These are phyloP conservation scores for Ogataea paradorogensis DNA, from an alignment of 805 yeast genomes.

Conservation along the genomic window DNA sequence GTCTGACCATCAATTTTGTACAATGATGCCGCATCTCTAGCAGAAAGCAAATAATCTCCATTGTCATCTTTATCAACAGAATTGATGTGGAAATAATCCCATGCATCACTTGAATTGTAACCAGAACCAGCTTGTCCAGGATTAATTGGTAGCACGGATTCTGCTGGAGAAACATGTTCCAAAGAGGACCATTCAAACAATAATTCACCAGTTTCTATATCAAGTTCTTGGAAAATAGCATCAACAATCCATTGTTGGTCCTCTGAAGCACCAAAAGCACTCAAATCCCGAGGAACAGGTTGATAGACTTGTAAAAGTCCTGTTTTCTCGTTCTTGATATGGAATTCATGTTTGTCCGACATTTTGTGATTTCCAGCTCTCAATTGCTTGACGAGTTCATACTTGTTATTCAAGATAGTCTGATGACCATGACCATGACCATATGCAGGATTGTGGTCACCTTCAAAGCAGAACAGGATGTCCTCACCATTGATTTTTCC, in stretches of 20 bases:
- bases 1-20: slow-evolving; percentile 36
- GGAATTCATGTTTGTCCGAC: slow-evolving; percentile 38
- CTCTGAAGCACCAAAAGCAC: slow-evolving; percentile 26
- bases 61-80: slow-evolving; percentile 37
- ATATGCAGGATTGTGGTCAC: slow-evolving; percentile 29
- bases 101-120: slow-evolving; percentile 33
- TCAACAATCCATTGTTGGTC: slow-evolving; percentile 37
- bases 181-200: slow-evolving; percentile 36
- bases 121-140: slow-evolving; percentile 37
- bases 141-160: slow-evolving; percentile 32
- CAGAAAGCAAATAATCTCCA: slow-evolving; percentile 36
- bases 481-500: slow-evolving; percentile 26
- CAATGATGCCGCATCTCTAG: slow-evolving; percentile 35
- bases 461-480: slow-evolving; percentile 35
- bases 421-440: slow-evolving; percentile 33
- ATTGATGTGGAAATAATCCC: slow-evolving; percentile 41
- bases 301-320: slow-evolving; percentile 35
- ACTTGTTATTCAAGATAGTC: slow-evolving; percentile 31
- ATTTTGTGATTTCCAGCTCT: slow-evolving; percentile 36
- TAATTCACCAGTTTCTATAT: slow-evolving; percentile 35
- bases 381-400: slow-evolving; percentile 31
- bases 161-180: slow-evolving; percentile 35
- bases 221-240: slow-evolving; percentile 37
- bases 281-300: slow-evolving; percentile 32
- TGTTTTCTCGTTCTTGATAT: slow-evolving; percentile 31